Evolutionary conservation across 257 asterid species (phyloP), one percentile per base, ranked within the genome.

Genomic region (Echites panduratus): DNA sequence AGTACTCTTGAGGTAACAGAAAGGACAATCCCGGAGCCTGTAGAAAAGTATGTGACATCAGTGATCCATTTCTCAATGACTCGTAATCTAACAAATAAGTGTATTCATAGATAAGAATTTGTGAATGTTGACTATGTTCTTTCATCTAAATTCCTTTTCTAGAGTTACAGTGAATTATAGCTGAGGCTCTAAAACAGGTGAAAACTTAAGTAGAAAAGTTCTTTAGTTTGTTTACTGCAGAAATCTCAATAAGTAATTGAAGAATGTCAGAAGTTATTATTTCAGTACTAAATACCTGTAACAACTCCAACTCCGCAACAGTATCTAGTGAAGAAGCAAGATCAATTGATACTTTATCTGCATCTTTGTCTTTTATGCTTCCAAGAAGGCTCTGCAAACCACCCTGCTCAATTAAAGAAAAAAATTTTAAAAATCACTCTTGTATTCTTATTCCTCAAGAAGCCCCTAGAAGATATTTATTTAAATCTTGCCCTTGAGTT

Each of bases 1-100:
- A 70, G 87, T 85, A 91, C 73, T 87, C 96, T 70, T 73, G 65
- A 49, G 99, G 99, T 89, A 94, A 82, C 92, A 91, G 77, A 86
- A 89, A 89, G 26, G 95, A 87, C 76, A 94, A 78, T 26, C 99
- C 97, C 67, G 99, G 98, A 85, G 99, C 97, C 99, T 94, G 96
- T 86, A 72, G 85, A 85, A 79, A 87, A 83, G 80, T 61, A 82
- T 73, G 77, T 70, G 78, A 84, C 50, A 75, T 85, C 79, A 81
- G 79, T 64, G 71, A 76, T 71, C 79, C 72, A 38, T 78, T 78
- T 57, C 71, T 74, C 77, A 78, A 78, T 65, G 43, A 77, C 63
- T 80, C 75, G 70, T 76, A 77, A 82, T 75, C 68, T 38, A 43
- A 82, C 49, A 20, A 9, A 61, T 5, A 63, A 43, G 43, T 65